phyloP scores from a whole-genome alignment of 2,329 filamentous ascomycete genomes.

The Coniochaeta sp. region DNA sequence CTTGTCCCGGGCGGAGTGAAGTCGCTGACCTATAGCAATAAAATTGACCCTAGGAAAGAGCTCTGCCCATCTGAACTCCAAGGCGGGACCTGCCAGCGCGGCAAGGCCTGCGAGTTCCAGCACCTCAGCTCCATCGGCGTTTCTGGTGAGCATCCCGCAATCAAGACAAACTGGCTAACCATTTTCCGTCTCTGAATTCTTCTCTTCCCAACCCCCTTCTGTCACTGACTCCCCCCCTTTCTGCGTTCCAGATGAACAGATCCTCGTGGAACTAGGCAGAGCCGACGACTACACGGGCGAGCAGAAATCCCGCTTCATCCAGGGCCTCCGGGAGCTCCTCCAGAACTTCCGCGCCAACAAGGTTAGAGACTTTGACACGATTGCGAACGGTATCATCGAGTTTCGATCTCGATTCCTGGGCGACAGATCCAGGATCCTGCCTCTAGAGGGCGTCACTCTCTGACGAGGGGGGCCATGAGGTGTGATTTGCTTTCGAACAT shows the following conservation, averaged over 20 bases:
- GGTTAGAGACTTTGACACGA: constrained; percentile 58
- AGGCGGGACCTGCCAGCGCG: constrained; percentile 62
- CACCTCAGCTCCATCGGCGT: constrained; percentile 71
- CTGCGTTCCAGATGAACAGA: constrained; percentile 56
- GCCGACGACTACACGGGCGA: constrained; percentile 56
- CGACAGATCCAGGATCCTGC: constrained; percentile 57
- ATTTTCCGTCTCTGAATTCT: constrained; percentile 13
- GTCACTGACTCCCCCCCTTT: constrained; percentile 38
- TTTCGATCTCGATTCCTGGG: constrained; percentile 58
- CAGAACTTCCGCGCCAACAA: constrained; percentile 51
- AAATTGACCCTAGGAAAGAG: constrained; percentile 67
- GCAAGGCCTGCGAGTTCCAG: constrained; percentile 64
- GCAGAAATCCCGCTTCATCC: constrained; percentile 54
- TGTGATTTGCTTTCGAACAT: background rate
- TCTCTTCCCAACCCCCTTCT: constrained; percentile 22
- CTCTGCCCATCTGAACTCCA: constrained; percentile 72
- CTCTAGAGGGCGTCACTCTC: constrained; percentile 40
- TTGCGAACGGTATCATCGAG: constrained; percentile 60
- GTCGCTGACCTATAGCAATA: constrained; percentile 90
- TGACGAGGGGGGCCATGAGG: constrained; percentile 4
- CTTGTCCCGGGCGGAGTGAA: constrained; percentile 69
- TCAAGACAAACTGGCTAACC: constrained; percentile 17
- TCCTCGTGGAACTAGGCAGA: constrained; percentile 64
- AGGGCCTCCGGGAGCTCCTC: constrained; percentile 55
- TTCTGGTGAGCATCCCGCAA: constrained; percentile 57